Evolutionary conservation across 2,329 filamentous ascomycete genomes (phyloP), one percentile per base, ranked within the genome.

Genomic region (Penicillium psychrosexuale): DNA sequence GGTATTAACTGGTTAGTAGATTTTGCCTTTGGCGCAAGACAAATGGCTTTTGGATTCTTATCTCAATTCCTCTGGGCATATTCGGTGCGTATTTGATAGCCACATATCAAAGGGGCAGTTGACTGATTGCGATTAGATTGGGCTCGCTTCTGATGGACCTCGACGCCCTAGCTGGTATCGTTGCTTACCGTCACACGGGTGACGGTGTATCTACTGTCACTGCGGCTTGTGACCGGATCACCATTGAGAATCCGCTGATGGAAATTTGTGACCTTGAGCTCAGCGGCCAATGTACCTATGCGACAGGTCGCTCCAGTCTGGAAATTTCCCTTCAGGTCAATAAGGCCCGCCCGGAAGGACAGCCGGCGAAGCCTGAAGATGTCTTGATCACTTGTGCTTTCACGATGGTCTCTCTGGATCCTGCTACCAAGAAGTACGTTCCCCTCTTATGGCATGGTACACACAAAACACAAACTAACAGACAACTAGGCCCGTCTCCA

Each of bases 221-320:
- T 3, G 84, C 84, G 15, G 83, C 83, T 19, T 84, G 83, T 53
- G 84, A 87, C 64, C 74, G 84, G 47, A 87, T 87, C 61, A 82
- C 80, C 3, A 85, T 91, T 61, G 82, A 88, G 45, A 83, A 89
- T 56, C 87, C 88, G 0, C 76, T 91, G 24, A 87, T 84, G 36
- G 87, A 91, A 65, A 90, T 92, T 51, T 91, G 88, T 61, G 88
- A 92, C 69, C 81, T 92, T 9, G 85, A 91, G 66, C 81, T 90
- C 37, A 89, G 85, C 55, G 84, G 84, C 5, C 78, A 83, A 58
- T 84, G 86, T 19, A 85, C 88, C 0, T 91, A 90, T 67, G 87
- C 88, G 0, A 87, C 88, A 1, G 88, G 88, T 0, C 75, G 87
- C 54, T 88, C 84, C 56, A 89, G 86, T 67, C 83, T 90, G 72